Evolutionary conservation across 768 basidiomycete species (phyloP), one percentile per base, ranked within the genome.

Genomic region (Trametes punicea): DNA sequence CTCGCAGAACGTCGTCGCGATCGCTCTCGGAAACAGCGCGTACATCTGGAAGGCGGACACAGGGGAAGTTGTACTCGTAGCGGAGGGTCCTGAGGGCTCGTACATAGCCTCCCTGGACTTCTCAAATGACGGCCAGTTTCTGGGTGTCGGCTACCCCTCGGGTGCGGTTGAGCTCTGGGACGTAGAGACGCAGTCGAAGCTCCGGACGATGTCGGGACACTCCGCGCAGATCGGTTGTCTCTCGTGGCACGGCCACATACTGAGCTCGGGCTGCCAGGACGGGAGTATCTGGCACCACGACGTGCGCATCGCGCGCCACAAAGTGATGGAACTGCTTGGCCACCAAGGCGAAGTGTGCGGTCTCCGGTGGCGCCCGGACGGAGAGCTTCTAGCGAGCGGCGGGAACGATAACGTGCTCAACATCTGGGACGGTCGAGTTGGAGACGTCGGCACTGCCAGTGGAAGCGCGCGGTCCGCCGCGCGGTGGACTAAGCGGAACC

Each of bases 381-480:
- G 94, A 0, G 88, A 93, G 69, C 75, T 96, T 18, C 78, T 99
- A 21, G 96, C 96, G 0, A 93, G 91, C 62, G 96, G 96, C 2
- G 96, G 94, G 0, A 97, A 98, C 67, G 97, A 98, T 70, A 98
- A 98, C 61, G 93, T 97, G 18, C 94, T 98, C 51, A 96, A 97
- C 66, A 88, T 97, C 46, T 99, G 96, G 96, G 96, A 99, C 63
- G 90, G 87, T 6, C 80, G 90, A 51, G 75, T 60, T 51, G 67
- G 67, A 9, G 68, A 68, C 65, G 57, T 65, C 20, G 63, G 63
- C 3, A 53, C 64, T 9, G 26, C 48, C 21, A 47, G 49, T 33
- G 34, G 50, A 45, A 52, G 50, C 31, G 27, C 51, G 15, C 48
- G 67, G 26, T 67, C 55, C 18, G 66, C 42, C 65, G 65, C 81